Conservation (phyloP, 768 basidiomycete genomes). For the Termitomyces sp. region DNA sequence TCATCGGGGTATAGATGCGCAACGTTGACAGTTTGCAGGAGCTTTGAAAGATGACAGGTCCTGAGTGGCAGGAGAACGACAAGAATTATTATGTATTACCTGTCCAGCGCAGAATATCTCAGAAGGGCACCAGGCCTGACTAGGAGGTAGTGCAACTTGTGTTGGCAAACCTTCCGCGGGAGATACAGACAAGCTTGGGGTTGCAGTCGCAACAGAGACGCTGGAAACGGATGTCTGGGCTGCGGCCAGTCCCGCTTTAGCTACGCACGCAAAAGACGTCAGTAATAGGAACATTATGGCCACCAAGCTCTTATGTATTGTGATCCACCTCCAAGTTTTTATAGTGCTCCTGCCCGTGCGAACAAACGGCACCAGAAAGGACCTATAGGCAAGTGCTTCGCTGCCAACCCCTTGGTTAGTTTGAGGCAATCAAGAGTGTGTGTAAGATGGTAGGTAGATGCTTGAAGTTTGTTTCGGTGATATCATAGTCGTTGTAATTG, state of each 20-base stretch:
- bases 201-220: conserved; percentile 50
- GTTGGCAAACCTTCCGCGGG: conserved; percentile 56
- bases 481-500: no score
- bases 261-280: conserved; percentile 13
- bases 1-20: conserved; percentile 72
- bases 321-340: not conserved
- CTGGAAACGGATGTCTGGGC: conserved; percentile 16
- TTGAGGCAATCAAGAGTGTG: no score
- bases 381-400: no score
- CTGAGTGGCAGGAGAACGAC: not conserved
- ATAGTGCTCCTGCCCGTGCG: not conserved
- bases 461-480: no score
- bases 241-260: conserved; percentile 14
- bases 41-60: conserved; percentile 24
- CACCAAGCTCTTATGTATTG: not conserved
- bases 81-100: conserved; percentile 37
- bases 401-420: no score
- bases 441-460: no score
- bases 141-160: conserved; percentile 58
- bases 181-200: conserved; percentile 59
- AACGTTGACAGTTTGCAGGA: conserved; percentile 83
- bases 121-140: conserved; percentile 69
- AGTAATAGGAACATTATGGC: conserved; percentile 21
- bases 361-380: not conserved
- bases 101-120: conserved; percentile 78